Conservation (phyloP, 352 stramenopile species). For the Phytophthora aleatoria region DNA sequence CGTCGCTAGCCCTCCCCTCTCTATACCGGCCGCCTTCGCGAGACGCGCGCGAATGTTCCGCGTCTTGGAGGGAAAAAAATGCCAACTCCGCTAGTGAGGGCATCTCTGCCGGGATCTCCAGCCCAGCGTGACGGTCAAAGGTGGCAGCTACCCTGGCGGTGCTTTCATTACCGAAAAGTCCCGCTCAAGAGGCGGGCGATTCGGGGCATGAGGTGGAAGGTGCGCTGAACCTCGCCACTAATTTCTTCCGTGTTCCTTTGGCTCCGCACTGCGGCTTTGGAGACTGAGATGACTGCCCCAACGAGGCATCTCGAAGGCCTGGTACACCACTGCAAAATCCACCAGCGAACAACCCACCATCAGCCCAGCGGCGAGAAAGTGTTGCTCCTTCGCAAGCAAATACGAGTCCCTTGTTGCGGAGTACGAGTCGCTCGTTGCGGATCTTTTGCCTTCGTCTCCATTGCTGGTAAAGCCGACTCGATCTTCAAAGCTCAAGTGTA, state of each 20-base stretch:
- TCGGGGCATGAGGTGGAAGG: conserved; percentile 1
- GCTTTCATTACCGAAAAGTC: conserved; percentile 20
- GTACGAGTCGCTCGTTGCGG: conserved; percentile 2
- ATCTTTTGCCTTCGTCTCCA: conserved; percentile 23
- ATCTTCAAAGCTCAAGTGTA: conserved; percentile 37
- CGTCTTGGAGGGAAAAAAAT: conserved; percentile 16
- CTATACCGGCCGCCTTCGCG: conserved; percentile 21
- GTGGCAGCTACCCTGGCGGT: not conserved
- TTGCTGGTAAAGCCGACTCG: conserved; percentile 20
- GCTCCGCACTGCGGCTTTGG: not conserved
- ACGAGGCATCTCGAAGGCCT: not conserved
- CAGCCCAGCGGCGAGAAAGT: not conserved
- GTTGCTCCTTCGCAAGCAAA: conserved; percentile 1
- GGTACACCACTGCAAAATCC: not conserved
- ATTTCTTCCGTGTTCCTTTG: conserved; percentile 36
- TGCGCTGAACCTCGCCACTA: conserved; percentile 19
- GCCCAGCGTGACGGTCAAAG: not conserved
- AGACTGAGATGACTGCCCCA: not conserved
- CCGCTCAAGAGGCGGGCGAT: not conserved
- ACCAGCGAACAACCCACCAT: not conserved
- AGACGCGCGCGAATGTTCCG: conserved; percentile 17
- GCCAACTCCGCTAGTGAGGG: not conserved
- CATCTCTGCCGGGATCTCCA: conserved; percentile 19
- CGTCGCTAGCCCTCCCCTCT: conserved; percentile 7
- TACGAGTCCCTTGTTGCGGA: not conserved